phyloP scores from a whole-genome alignment of 1,284 basidiomycete genomes.

The Tylopilus sp. region DNA sequence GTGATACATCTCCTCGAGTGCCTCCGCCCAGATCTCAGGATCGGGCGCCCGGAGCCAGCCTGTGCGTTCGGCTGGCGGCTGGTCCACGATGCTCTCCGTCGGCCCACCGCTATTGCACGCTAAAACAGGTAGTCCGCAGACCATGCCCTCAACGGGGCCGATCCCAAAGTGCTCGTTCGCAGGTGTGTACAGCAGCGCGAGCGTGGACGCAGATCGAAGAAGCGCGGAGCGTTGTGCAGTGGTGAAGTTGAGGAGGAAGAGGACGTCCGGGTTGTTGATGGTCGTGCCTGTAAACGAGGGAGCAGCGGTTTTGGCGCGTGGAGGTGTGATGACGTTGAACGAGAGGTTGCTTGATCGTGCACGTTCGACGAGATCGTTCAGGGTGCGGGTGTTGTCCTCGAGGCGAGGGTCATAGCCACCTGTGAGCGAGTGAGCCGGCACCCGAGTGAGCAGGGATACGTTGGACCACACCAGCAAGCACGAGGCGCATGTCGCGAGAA shows the following conservation, averaged over 20 bases:
- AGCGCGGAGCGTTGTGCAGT: constrained; percentile 75
- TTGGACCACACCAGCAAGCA: constrained; percentile 62
- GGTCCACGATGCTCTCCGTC: constrained; percentile 79
- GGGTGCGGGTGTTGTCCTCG: constrained; percentile 66
- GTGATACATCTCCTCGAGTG: constrained; percentile 57
- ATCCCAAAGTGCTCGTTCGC: constrained; percentile 97
- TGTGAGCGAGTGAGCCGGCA: constrained; percentile 20
- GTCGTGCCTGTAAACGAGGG: constrained; percentile 39
- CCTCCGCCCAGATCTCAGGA: constrained; percentile 64
- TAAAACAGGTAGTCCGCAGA: constrained; percentile 85
- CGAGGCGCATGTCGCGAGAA: constrained; percentile 49
- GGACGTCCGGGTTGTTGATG: constrained; percentile 51
- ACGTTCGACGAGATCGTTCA: constrained; percentile 54
- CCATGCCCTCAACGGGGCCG: constrained; percentile 94
- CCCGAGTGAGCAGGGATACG: background rate
- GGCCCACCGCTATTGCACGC: constrained; percentile 91
- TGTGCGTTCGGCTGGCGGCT: constrained; percentile 35
- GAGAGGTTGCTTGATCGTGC: constrained; percentile 49
- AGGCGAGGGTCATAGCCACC: constrained; percentile 75
- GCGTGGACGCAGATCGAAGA: constrained; percentile 60
- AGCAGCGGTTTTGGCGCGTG: constrained; percentile 35
- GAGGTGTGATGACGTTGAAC: constrained; percentile 51
- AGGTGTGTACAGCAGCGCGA: constrained; percentile 88
- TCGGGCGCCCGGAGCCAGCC: constrained; percentile 72
- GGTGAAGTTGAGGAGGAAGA: constrained; percentile 87